Evolutionary conservation across 192 early-diverging fungal species (phyloP), one percentile per base, ranked within the genome.

Genomic region (Backusella luteola): DNA sequence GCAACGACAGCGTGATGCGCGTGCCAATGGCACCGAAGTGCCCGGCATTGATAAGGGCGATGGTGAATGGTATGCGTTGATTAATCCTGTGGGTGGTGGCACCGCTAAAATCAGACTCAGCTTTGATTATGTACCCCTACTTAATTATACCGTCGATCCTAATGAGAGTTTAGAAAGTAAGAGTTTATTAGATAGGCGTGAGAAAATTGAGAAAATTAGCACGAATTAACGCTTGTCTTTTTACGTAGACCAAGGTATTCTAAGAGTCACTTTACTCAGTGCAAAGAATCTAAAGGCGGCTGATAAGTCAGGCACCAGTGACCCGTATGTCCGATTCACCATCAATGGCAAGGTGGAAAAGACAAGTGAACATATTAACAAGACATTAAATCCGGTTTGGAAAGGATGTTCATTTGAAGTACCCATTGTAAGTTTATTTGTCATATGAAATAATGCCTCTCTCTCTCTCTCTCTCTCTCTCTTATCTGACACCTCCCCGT

Each of bases 241-340:
- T 42, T 77, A 68, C 68, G 12, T 67, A 66, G 84, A 85, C 66
- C 81, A 82, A 76, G 84, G 84, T 9, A 71, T 72, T n/a, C 49
- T 85, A 34, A 72, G 73, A 35, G 81, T 85, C 21, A 85, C 84
- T 29, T 36, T 83, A 32, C 74, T 80, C 12, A 35, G 52, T 19
- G 84, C 76, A 17, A 78, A 79, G 14, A 63, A 80, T 53, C 66
- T 85, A 34, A 77, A 56, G 34, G 84, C 67, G 15, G 81, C 66
- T 11, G 81, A 81, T 59, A 77, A 76, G 44, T 74, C 78, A 2
- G 94, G 78, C 71, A 90, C 87, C 0, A 90, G 87, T 36, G 91
- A 93, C 72, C 91, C 92, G 19, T 93, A 87, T 66, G 87, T 91
- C 6, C 75, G 83, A 34, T 89, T 92, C 26, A 78, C 78, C 46